Percentiles rank a stretch among this genome's conserved stretches.
phyloP scores from a whole-genome alignment of 1,284 basidiomycete genomes.

The Boletus sp. region DNA sequence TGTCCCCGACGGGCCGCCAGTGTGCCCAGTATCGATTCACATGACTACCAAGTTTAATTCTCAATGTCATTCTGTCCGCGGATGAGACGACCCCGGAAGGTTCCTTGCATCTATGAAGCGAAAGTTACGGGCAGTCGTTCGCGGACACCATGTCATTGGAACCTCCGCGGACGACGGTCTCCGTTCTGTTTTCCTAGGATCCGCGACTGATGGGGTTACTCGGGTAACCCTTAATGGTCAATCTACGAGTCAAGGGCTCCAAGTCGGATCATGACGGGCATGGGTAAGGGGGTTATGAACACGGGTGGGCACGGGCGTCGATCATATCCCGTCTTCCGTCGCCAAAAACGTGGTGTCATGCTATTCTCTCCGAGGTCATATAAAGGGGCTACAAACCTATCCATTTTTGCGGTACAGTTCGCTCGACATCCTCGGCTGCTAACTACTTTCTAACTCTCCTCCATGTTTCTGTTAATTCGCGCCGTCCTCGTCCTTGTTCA shows the following conservation, averaged over 20 bases:
- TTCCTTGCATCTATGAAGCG: slow-evolving; percentile 4
- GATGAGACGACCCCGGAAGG: slow-evolving; percentile 5
- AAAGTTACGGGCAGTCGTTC: not conserved
- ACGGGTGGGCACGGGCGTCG: slow-evolving; percentile 4
- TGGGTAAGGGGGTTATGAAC: not conserved
- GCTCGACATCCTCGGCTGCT: not conserved
- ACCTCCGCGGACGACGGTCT: not conserved
- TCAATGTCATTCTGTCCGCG: slow-evolving; percentile 12
- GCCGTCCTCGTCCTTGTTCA: slow-evolving; percentile 46
- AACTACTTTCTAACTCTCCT: not conserved
- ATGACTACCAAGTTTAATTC: not conserved
- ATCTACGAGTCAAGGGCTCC: not conserved
- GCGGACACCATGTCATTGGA: not conserved
- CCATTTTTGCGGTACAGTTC: not conserved
- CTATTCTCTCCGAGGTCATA: slow-evolving; percentile 8
- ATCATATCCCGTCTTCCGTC: slow-evolving; percentile 9
- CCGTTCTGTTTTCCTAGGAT: not conserved
- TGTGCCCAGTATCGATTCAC: not conserved
- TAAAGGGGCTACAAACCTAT: slow-evolving; percentile 9
- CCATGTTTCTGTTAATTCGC: slow-evolving; percentile 43
- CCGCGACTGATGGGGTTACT: not conserved
- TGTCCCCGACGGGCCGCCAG: not conserved
- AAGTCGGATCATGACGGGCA: slow-evolving; percentile 12
- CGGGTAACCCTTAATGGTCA: not conserved
- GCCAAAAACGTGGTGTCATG: slow-evolving; percentile 3